Base-by-base conservation (phyloP, 1,284 basidiomycete species). In the Farysia itapuensis region DNA sequence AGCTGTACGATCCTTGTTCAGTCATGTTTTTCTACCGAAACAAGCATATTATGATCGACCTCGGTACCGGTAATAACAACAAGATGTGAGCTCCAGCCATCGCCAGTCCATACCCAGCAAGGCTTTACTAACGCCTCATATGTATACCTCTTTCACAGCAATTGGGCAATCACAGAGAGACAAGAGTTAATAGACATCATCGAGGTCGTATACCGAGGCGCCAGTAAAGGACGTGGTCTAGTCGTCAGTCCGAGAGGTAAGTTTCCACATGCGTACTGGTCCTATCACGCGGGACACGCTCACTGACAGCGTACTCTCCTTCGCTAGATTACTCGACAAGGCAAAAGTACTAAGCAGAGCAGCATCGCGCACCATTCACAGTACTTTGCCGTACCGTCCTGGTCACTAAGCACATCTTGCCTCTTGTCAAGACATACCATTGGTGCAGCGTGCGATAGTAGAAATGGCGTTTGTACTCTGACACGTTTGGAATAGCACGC, bases 21-120 rank as follows among this genome's bases (percentile, higher is more conserved):
- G 51, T 54, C 36, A 67, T 73, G 64, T 60, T 71, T 42, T 72
- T 75, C 39, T 72, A 54, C 39, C 72, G 92, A 30, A 96, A 96
- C 80, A 95, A 98, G 78, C 94, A 99, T 75, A 99, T 98, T 79
- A 97, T 98, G 94, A 96, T 98, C 75, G 94, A 97, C 84, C 80
- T 96, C 66, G 93, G 94, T 13, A 98, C 94, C 38, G 94, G 95
- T 81, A 97, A 99, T 80, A 98, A 99, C 79, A 98, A 98, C 81
- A 98, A 99, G 81, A 95, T 96, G 66, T 68, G 43, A 58, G 66
- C 53, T 7, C n/a, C 29, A 22, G 16, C 30, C 28, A 20, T 7
- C 19, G 15, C 5, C 21, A 18, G 30, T 35, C 20, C 26, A 4
- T 5, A n/a, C 9, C 25, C 12, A 14, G 13, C 13, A 19, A 16